Evolutionary conservation across 805 yeast species (phyloP).

Genomic region (Blastobotrys muscicola): DNA sequence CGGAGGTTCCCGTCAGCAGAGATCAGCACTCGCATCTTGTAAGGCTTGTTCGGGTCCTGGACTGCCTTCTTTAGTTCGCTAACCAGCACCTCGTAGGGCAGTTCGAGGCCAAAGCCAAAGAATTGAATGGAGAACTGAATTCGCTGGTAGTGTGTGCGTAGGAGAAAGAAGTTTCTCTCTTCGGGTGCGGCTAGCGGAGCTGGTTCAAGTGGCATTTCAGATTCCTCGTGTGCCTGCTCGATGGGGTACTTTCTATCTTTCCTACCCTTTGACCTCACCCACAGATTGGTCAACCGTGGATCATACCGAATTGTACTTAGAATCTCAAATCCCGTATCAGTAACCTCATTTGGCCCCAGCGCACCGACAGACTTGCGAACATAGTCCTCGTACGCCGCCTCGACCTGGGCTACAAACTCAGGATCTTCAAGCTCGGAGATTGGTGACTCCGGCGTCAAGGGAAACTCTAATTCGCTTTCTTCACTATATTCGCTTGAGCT

Average conservation of each 20-base stretch:
- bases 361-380: too few species aligned
- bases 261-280: background rate
- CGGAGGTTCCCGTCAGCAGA: slow-evolving; percentile 29
- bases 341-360: background rate
- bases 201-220: background rate
- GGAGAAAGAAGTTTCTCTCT: slow-evolving; percentile 42
- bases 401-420: too few species aligned
- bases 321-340: slow-evolving; percentile 39
- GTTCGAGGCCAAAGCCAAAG: slow-evolving; percentile 41
- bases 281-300: slow-evolving; percentile 36
- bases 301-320: slow-evolving; percentile 71
- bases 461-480: too few species aligned
- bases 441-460: too few species aligned
- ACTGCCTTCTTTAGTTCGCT: slow-evolving; percentile 33
- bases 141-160: slow-evolving; percentile 56
- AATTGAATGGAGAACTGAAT: slow-evolving; percentile 43
- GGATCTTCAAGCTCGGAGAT: too few species aligned
- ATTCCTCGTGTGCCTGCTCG: too few species aligned
- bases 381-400: too few species aligned
- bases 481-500: too few species aligned
- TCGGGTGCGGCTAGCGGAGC: slow-evolving; percentile 16
- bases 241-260: too few species aligned
- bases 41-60: slow-evolving; percentile 23
- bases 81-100: slow-evolving; percentile 37
- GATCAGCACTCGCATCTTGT: slow-evolving; percentile 41